Evolutionary conservation across 257 asterid genomes (phyloP).

Genomic region (Eustoma russellianum): DNA sequence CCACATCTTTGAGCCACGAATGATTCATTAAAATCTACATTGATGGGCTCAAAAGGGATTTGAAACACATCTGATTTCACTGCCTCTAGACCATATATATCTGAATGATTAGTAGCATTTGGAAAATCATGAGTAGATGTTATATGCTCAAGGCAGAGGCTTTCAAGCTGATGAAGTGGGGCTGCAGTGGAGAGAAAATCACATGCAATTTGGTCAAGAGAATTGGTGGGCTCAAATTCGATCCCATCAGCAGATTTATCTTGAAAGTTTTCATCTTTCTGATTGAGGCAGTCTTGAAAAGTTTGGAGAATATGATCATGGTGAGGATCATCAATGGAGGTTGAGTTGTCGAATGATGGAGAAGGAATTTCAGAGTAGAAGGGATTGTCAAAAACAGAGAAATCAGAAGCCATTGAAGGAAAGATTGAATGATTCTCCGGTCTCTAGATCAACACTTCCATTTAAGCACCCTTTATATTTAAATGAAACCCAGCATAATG

Average conservation of each 20-base stretch:
- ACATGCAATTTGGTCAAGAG: constrained; percentile 35
- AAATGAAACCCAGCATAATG: too few relatives aligned
- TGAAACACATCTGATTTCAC: constrained; percentile 52
- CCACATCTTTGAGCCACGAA: constrained; percentile 5
- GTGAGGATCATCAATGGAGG: constrained; percentile 15
- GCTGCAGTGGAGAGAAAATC: constrained; percentile 48
- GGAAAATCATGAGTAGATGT: constrained; percentile 10
- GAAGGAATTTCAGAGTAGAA: constrained; percentile 47
- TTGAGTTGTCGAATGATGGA: constrained; percentile 23
- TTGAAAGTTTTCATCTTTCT: constrained; percentile 5
- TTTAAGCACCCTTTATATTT: too few relatives aligned
- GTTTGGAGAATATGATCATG: constrained; percentile 22
- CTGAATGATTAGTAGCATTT: constrained; percentile 10
- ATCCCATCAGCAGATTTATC: constrained; percentile 22
- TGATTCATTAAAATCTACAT: constrained; percentile 10
- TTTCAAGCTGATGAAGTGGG: constrained; percentile 47
- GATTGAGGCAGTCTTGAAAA: constrained; percentile 16
- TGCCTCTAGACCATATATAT: constrained; percentile 16
- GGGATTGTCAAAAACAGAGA: constrained; percentile 37
- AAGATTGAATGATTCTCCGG: too few relatives aligned
- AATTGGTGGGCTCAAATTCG: not conserved
- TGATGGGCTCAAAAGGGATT: constrained; percentile 14
- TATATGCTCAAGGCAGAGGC: constrained; percentile 26
- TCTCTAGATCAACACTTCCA: too few relatives aligned
- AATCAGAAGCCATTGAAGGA: constrained; percentile 56